Evolutionary conservation across 257 asterid species (phyloP), one percentile per base, ranked within the genome.

Genomic region (Solanum pinnatisectum): DNA sequence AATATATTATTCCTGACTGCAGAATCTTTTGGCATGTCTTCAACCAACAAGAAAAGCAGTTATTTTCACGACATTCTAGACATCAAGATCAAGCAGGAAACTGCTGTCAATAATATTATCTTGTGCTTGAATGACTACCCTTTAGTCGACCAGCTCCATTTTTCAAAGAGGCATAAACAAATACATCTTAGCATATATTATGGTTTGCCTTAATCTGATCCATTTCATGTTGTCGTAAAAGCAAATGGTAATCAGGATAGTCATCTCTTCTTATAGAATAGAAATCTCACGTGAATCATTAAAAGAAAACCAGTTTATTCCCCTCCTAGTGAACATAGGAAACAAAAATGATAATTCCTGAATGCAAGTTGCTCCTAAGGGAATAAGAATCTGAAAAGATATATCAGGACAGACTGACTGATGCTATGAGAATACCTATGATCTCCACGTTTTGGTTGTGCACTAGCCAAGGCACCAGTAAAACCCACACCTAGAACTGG

Each of bases 401-500:
- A 46, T 49, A 81, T 46, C 70, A 10, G 85, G 42, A 20, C 5
- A 52, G 35, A 74, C 20, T 27, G 15, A 27, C 25, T 84, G 46
- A 79, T 74, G 88, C 79, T 44, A 74, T 27, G 88, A 73, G 79
- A 71, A 67, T 87, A 95, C 99, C 99, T 96, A 87, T 96, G 99
- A 89, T 96, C 98, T 84, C 99, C 98, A 20, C 87, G 94, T 93
- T 97, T 97, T 68, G 99, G 96, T 3, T 89, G 93, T 84, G 94
- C 39, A 90, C 96, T 94, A 88, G 94, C 94, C 88, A 96, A 92
- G 90, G 99, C 92, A 90, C 99, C 99, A 67, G 95, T 91, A 93
- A 96, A 96, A 87, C 98, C 99, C 88, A 97, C 94, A 49, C 99
- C 99, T 85, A 96, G 91, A 88, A 91, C 98, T 70, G 96, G 94